A percentile compares a stretch with the other conserved stretches of the same genome.
Evolutionary conservation across 805 yeast genomes (phyloP).

Genomic region (Candida succiphila): DNA sequence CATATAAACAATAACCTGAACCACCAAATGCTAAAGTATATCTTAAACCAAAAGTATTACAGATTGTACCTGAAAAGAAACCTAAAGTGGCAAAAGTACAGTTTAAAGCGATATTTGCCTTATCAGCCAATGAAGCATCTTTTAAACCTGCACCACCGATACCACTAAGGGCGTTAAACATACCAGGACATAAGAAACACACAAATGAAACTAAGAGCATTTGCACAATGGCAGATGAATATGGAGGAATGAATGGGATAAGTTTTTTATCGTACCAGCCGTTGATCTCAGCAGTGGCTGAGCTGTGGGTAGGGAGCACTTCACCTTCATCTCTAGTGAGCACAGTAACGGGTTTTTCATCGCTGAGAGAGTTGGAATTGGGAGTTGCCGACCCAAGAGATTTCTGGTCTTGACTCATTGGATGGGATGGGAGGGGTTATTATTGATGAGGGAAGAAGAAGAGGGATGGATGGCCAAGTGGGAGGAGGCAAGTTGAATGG

Average conservation of each 20-base stretch:
- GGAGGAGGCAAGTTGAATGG: no score
- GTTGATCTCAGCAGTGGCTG: no score
- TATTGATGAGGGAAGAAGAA: no score
- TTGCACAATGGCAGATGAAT: slow-evolving; percentile 31
- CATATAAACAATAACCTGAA: slow-evolving; percentile 42
- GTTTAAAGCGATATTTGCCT: slow-evolving; percentile 43
- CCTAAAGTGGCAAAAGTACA: slow-evolving; percentile 49
- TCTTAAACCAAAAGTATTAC: slow-evolving; percentile 38
- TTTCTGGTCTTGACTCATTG: no score
- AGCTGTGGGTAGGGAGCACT: no score
- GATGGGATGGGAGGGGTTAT: no score
- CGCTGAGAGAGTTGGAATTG: background rate
- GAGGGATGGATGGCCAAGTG: no score
- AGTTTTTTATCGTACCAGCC: slow-evolving; percentile 32
- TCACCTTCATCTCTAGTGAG: no score
- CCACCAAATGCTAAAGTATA: slow-evolving; percentile 41
- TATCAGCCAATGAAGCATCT: slow-evolving; percentile 29
- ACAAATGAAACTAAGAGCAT: slow-evolving; percentile 36
- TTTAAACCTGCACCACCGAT: slow-evolving; percentile 37
- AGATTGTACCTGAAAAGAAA: slow-evolving; percentile 45
- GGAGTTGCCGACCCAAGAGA: no score
- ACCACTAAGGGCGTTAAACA: slow-evolving; percentile 41
- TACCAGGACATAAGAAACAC: slow-evolving; percentile 39
- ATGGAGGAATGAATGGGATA: slow-evolving; percentile 23
- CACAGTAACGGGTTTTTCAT: no score